phyloP scores from a whole-genome alignment of 2,329 filamentous ascomycete genomes.

The Orbilia ellipsospora region DNA sequence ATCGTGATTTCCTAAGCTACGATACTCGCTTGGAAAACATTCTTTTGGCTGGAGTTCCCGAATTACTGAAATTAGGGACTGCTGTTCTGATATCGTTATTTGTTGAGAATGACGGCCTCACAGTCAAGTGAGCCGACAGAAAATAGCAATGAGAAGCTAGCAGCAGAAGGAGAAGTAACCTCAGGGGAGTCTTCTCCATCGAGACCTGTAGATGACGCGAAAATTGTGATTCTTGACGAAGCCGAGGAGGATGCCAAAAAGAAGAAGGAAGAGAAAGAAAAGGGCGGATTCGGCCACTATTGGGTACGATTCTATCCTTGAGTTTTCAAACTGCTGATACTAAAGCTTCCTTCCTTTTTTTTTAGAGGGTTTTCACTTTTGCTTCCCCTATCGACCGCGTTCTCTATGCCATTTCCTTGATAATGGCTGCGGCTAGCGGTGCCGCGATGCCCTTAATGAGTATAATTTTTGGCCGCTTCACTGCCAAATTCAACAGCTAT shows the following conservation, averaged over 20 bases:
- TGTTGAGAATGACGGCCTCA: conserved; percentile 31
- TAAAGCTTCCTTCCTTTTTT: neutral
- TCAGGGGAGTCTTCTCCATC: neutral
- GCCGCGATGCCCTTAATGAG: conserved; percentile 51
- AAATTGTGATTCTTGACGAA: conserved; percentile 36
- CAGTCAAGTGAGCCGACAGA: neutral
- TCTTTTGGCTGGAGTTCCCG: too few relatives aligned
- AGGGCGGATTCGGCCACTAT: conserved; percentile 34
- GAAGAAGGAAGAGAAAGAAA: conserved; percentile 39
- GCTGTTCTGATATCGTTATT: neutral
- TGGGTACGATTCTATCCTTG: conserved; percentile 20
- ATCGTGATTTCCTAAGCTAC: too few relatives aligned
- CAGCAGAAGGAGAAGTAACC: conserved; percentile 2
- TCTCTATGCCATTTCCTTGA: conserved; percentile 27
- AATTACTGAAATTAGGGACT: too few relatives aligned
- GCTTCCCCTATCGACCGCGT: conserved; percentile 25
- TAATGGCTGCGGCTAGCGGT: conserved; percentile 40
- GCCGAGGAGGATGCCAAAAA: conserved; percentile 34
- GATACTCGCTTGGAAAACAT: too few relatives aligned
- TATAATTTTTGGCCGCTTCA: conserved; percentile 55
- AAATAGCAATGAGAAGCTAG: conserved; percentile 13
- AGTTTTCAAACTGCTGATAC: neutral
- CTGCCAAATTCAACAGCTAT: conserved; percentile 58
- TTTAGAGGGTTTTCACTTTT: conserved; percentile 36
- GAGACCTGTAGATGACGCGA: conserved; percentile 25